These are phyloP conservation scores for Cucumis melo DNA, from an alignment of 306 rosid genomes.

Conservation along the genomic window DNA sequence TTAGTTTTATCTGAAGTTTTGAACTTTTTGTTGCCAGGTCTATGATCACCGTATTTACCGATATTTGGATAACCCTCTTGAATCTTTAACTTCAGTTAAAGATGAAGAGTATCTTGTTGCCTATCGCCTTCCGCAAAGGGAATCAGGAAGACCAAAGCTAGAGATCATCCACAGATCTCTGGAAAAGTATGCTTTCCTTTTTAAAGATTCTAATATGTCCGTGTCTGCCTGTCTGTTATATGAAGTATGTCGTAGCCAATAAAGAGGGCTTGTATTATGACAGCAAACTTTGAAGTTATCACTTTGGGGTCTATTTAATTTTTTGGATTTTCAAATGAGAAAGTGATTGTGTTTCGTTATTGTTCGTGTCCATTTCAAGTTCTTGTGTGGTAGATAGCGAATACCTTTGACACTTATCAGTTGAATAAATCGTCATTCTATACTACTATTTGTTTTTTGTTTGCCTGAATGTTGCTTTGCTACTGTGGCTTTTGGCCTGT, in stretches of 20 bases:
- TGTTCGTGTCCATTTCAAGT: background rate
- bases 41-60: constrained; percentile 60
- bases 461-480: constrained; percentile 8
- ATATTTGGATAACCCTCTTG: constrained; percentile 58
- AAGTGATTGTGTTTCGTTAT: background rate
- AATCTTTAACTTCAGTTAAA: constrained; percentile 58
- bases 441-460: background rate
- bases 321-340: background rate
- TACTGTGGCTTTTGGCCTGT: constrained; percentile 6
- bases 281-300: background rate
- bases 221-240: background rate
- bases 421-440: background rate
- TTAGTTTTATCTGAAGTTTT: constrained; percentile 6
- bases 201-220: background rate
- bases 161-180: constrained; percentile 61
- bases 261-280: background rate
- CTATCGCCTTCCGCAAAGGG: constrained; percentile 53
- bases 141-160: constrained; percentile 39
- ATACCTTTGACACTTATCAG: background rate
- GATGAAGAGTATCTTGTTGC: constrained; percentile 89
- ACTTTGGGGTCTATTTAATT: background rate
- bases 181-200: constrained; percentile 53
- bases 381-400: background rate
- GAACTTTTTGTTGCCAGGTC: constrained; percentile 33
- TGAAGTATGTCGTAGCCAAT: background rate